phyloP scores from a whole-genome alignment of 176 grass and related monocot species.

The barley (Hordeum vulgare) region MorexV3_pseudomolecules_assembly NC_058521.1:479952016-479952515 shows the following conservation, averaged over 20 bases:
- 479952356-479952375: conserved; percentile 64
- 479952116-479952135: background rate
- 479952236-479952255: conserved; percentile 87
- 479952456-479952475: conserved; percentile 52
- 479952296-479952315: conserved; percentile 49
- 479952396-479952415: conserved; percentile 85
- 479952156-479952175: background rate
- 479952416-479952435: conserved; percentile 99
- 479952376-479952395: conserved; percentile 98
- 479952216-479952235: conserved; percentile 78
- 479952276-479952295: conserved; percentile 45
- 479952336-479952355: conserved; percentile 24
- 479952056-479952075: background rate
- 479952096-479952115: background rate
- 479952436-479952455: conserved; percentile 70
- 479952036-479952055: too few species aligned
- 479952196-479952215: conserved; percentile 15
- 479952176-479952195: background rate
- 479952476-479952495: conserved; percentile 35
- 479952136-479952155: background rate
- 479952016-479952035: too few species aligned
- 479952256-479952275: conserved; percentile 78
- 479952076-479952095: background rate
- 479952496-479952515: conserved; percentile 20
- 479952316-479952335: conserved; percentile 19